Percentiles rank a stretch among this genome's conserved stretches.
These are phyloP conservation scores for Cryptococcus hybrid DNA, from an alignment of 1,284 basidiomycete species.

Conservation along the genomic window DNA sequence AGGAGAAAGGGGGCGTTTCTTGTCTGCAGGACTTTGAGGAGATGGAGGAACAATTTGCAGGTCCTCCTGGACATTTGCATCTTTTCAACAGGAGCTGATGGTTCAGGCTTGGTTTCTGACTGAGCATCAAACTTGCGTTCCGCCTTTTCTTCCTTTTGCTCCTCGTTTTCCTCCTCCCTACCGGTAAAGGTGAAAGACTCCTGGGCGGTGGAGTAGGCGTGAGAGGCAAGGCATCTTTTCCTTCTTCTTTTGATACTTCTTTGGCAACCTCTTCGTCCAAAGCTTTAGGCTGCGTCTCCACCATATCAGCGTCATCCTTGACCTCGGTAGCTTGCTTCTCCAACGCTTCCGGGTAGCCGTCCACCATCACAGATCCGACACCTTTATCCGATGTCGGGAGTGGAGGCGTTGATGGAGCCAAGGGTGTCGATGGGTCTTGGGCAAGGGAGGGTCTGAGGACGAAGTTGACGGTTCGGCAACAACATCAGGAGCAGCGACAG, in stretches of 20 bases:
- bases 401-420: not conserved
- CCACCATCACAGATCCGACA: slow-evolving; percentile 17
- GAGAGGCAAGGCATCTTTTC: slow-evolving; percentile 13
- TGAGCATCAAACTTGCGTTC: too few relatives aligned
- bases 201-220: slow-evolving; percentile 15
- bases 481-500: not conserved
- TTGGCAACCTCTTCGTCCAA: slow-evolving; percentile 24
- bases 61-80: too few relatives aligned
- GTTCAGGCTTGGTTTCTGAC: not conserved
- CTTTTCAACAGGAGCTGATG: not conserved
- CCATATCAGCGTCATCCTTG: too few relatives aligned
- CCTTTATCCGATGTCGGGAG: slow-evolving; percentile 2
- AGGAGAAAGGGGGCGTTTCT: not conserved
- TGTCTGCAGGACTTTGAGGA: not conserved
- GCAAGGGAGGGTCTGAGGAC: not conserved
- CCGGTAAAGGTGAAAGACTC: slow-evolving; percentile 17
- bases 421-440: not conserved
- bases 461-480: too few relatives aligned
- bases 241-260: slow-evolving; percentile 24
- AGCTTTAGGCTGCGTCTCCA: slow-evolving; percentile 14
- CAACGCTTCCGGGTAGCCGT: slow-evolving; percentile 3
- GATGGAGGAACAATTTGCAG: not conserved
- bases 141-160: not conserved
- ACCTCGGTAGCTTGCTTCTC: not conserved
- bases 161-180: not conserved